Conservation (phyloP, 2,329 filamentous ascomycete genomes). For the Scedosporium dehoogii region DNA sequence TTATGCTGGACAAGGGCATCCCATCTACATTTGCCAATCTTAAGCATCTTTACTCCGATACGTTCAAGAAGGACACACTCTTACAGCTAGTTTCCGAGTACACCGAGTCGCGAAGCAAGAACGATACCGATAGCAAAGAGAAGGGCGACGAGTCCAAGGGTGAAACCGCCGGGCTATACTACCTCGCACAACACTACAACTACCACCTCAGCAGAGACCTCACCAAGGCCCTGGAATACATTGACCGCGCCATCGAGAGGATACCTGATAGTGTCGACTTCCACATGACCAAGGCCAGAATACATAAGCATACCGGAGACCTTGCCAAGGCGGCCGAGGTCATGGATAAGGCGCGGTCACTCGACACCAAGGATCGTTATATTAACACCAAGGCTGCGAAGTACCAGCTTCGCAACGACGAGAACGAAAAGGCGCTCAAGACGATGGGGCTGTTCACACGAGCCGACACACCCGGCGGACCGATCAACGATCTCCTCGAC, state of each 20-base stretch:
- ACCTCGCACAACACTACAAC: slow-evolving; percentile 94
- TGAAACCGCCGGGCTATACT: slow-evolving; percentile 75
- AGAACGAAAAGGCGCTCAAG: slow-evolving; percentile 75
- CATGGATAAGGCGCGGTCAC: slow-evolving; percentile 77
- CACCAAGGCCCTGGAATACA: slow-evolving; percentile 67
- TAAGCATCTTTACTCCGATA: slow-evolving; percentile 79
- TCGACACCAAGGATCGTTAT: slow-evolving; percentile 87
- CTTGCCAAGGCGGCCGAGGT: slow-evolving; percentile 67
- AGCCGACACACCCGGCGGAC: slow-evolving; percentile 78
- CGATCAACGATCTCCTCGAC: slow-evolving; percentile 82
- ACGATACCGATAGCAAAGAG: slow-evolving; percentile 31
- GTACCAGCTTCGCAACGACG: slow-evolving; percentile 87
- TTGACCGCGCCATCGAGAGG: slow-evolving; percentile 73
- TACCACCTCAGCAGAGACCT: slow-evolving; percentile 82
- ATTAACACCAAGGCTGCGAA: slow-evolving; percentile 99
- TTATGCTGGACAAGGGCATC: slow-evolving; percentile 85
- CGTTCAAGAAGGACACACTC: slow-evolving; percentile 67
- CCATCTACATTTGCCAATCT: slow-evolving; percentile 95
- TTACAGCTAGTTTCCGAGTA: slow-evolving; percentile 72
- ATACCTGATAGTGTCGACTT: slow-evolving; percentile 80
- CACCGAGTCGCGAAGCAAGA: slow-evolving; percentile 41
- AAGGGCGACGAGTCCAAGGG: slow-evolving; percentile 46
- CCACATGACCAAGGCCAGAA: slow-evolving; percentile 88
- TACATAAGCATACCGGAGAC: slow-evolving; percentile 85
- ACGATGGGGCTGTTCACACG: slow-evolving; percentile 93